phyloP scores from a whole-genome alignment of 768 basidiomycete genomes.

The Podaxis rugospora region DNA sequence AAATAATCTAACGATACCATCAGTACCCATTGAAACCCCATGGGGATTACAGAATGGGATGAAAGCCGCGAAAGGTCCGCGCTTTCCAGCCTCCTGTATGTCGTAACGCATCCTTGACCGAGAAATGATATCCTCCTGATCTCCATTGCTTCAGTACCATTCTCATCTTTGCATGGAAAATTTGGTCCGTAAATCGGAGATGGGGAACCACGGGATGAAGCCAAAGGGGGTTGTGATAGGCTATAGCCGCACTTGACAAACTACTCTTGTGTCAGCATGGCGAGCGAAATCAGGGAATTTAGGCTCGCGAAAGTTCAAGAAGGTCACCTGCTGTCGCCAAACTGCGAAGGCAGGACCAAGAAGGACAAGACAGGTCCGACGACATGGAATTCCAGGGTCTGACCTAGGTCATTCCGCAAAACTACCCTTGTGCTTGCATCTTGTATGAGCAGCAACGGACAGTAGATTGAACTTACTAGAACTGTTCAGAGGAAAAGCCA shows the following conservation, averaged over 20 bases:
- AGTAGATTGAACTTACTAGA: neutral
- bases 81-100: constrained; percentile 45
- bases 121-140: constrained; percentile 47
- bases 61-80: constrained; percentile 37
- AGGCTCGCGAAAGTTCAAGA: constrained; percentile 39
- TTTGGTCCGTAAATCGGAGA: constrained; percentile 48
- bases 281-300: neutral
- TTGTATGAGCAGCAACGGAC: too few species aligned
- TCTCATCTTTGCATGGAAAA: constrained; percentile 40
- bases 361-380: too few species aligned
- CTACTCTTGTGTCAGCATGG: neutral
- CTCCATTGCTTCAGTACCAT: constrained; percentile 32
- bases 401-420: too few species aligned
- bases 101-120: constrained; percentile 27
- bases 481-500: neutral
- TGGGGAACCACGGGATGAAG: constrained; percentile 36
- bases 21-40: neutral
- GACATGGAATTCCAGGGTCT: too few species aligned
- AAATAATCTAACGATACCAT: neutral
- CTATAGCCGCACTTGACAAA: constrained; percentile 32
- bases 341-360: too few species aligned
- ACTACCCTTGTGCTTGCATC: too few species aligned
- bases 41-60: neutral
- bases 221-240: constrained; percentile 41
- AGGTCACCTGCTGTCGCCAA: too few species aligned